These are phyloP conservation scores for Neurospora pannonica DNA, from an alignment of 495 filamentous ascomycete species.

Conservation along the genomic window DNA sequence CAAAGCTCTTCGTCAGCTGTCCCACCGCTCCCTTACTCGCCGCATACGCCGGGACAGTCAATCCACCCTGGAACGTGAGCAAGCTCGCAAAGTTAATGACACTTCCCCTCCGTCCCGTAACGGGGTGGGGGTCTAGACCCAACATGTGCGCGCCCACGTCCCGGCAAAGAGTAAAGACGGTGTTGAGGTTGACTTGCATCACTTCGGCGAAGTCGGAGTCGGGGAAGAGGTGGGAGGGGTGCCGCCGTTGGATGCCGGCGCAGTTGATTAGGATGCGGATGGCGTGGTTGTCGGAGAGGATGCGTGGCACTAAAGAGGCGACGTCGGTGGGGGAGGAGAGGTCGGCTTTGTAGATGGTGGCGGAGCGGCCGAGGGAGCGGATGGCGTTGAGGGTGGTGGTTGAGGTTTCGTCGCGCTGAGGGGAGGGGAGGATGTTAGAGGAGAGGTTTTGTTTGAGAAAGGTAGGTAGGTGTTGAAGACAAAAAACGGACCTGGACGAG, in stretches of 20 bases:
- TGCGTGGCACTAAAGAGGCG: slow-evolving; percentile 46
- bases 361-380: slow-evolving; percentile 56
- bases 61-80: slow-evolving; percentile 81
- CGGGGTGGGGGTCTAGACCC: slow-evolving; percentile 39
- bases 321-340: slow-evolving; percentile 55
- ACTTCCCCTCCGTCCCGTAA: slow-evolving; percentile 52
- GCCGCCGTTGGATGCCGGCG: slow-evolving; percentile 75
- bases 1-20: slow-evolving; percentile 78
- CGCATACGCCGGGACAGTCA: slow-evolving; percentile 86
- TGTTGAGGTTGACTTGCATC: slow-evolving; percentile 73
- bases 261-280: slow-evolving; percentile 74
- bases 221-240: slow-evolving; percentile 70
- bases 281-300: slow-evolving; percentile 50
- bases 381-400: slow-evolving; percentile 54
- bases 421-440: background rate
- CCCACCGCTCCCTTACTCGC: slow-evolving; percentile 81
- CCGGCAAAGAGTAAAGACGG: slow-evolving; percentile 74
- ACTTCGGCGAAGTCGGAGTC: slow-evolving; percentile 78
- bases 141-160: slow-evolving; percentile 84
- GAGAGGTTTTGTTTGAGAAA: background rate
- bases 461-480: background rate
- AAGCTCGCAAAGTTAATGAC: slow-evolving; percentile 85
- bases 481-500: slow-evolving; percentile 47
- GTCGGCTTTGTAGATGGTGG: slow-evolving; percentile 61
- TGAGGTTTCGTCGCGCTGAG: slow-evolving; percentile 55